Percentiles rank a stretch among this genome's conserved stretches.
Evolutionary conservation across 2,329 filamentous ascomycete species (phyloP).

Genomic region (Graphilbum fragrans): DNA sequence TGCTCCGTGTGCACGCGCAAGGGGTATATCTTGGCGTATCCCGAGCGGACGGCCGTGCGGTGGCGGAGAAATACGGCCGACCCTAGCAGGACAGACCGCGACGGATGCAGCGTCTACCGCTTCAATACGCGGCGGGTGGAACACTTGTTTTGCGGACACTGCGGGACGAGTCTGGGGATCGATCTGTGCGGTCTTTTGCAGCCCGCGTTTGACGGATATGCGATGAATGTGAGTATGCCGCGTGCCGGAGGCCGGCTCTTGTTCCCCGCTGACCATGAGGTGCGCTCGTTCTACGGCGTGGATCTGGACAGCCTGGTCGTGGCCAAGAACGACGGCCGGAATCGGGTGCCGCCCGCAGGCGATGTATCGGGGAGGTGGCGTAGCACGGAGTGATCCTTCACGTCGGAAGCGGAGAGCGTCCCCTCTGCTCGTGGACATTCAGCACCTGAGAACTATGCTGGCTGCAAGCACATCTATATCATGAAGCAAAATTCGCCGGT

Average conservation of each 20-base stretch:
- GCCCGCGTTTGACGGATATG: constrained; percentile 20
- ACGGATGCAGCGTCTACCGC: constrained; percentile 22
- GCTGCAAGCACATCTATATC: no score
- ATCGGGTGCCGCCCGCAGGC: constrained; percentile 18
- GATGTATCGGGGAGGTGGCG: constrained; percentile 24
- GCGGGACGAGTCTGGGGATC: constrained; percentile 33
- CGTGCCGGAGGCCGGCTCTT: no score
- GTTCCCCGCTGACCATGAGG: background rate
- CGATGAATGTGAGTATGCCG: constrained; percentile 27
- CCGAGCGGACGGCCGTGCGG: constrained; percentile 23
- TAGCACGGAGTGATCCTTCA: no score
- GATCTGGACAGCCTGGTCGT: constrained; percentile 25
- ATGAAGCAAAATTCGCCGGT: background rate
- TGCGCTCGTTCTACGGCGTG: constrained; percentile 25
- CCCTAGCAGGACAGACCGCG: constrained; percentile 18
- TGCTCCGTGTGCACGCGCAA: constrained; percentile 40
- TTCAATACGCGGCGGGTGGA: constrained; percentile 36
- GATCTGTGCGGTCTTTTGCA: constrained; percentile 23
- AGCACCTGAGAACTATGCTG: no score
- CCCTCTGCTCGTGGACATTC: no score
- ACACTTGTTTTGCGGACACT: constrained; percentile 35
- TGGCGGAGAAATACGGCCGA: constrained; percentile 16
- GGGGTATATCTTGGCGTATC: constrained; percentile 38
- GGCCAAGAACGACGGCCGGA: constrained; percentile 22
- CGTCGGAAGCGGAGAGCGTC: no score